Evolutionary conservation across 1,284 basidiomycete genomes (phyloP), one percentile per base, ranked within the genome.

Genomic region (Fereydounia khargensis): DNA sequence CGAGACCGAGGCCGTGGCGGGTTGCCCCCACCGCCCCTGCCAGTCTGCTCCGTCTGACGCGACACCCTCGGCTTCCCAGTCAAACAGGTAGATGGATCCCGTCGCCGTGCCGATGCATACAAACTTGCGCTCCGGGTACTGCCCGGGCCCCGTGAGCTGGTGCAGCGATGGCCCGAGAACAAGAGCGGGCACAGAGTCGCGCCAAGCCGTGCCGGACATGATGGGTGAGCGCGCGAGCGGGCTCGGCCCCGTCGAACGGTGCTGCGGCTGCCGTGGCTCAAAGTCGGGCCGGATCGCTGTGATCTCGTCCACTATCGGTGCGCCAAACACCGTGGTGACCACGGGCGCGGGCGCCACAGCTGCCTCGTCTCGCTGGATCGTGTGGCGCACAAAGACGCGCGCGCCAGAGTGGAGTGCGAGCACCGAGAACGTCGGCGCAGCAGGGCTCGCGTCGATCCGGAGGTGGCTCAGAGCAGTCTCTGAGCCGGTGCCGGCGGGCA

Each of bases 1-100:
- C 3, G 83, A 78, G 9, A 80, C 65, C 1, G 80, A 77, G 49
- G 83, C 84, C 79, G 83, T 83, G 1, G 82, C 79, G n/a, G 89
- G 77, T 6, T 83, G 80, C n/a, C n/a, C n/a, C 3, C 82, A 36
- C 10, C 35, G 36, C 7, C 43, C 47, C 24, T 70, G 68, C 68
- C 68, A 70, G 20, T 51, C 47, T 13, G 30, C 9, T 22, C 39
- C 46, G 32, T 58, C 47, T 23, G 47, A 59, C 2, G 52, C 3
- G 14, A 49, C 45, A 18, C 60, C 67, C 1, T 46, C 31, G 20
- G 45, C 42, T 9, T 68, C 62, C 67, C 67, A 71, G 32, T 70
- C 63, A 37, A 70, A 74, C 1, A 70, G 49, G 35, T 69, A 57
- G 13, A 73, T 41, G 1, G 52, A 48, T 3, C 72, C 72, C 6